These are phyloP conservation scores for Gracilaria vermiculophylla DNA, from an alignment of 23 red algal species.

Conservation along the genomic window DNA sequence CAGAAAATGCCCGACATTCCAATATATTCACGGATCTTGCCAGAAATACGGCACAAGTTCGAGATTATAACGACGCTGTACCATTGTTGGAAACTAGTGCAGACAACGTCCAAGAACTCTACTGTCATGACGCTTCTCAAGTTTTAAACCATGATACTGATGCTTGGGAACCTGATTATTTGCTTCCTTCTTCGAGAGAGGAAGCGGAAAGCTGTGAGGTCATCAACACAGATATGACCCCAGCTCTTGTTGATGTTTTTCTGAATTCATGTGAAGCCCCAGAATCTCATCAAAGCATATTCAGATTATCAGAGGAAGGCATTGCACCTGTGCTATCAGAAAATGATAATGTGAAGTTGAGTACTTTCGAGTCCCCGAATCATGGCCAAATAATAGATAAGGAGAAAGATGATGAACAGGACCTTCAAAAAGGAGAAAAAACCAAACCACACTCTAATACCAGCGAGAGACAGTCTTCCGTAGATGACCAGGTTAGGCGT, in stretches of 20 bases:
- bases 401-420: neutral
- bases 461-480: neutral
- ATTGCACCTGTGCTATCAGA: no score
- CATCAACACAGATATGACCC: neutral
- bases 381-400: neutral
- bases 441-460: neutral
- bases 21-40: neutral
- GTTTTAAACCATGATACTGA: neutral
- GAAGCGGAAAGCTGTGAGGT: no score
- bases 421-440: neutral
- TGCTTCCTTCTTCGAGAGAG: neutral
- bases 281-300: neutral
- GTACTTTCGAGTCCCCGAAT: neutral
- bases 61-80: neutral
- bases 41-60: no score
- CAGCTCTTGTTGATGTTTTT: neutral
- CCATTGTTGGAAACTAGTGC: neutral
- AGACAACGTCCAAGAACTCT: neutral
- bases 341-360: neutral
- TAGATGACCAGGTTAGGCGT: neutral
- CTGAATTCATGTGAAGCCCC: neutral
- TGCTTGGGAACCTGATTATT: neutral
- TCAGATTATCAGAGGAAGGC: neutral
- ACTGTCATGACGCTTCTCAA: neutral
- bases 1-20: constrained; percentile 5